Evolutionary conservation across 306 rosid genomes (phyloP).

Genomic region (Trifolium dubium): DNA sequence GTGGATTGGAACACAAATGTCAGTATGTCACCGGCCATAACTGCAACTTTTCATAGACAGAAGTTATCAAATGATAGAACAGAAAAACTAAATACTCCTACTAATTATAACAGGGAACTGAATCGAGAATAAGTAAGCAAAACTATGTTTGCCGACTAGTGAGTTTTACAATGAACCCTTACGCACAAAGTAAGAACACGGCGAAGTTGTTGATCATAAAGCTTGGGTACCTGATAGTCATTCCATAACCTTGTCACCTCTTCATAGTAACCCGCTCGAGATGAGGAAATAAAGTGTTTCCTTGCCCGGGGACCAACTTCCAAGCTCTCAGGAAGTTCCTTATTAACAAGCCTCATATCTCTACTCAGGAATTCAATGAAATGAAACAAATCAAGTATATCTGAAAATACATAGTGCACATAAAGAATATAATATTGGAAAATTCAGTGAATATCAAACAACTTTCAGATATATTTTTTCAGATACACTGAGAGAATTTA

Average conservation of each 20-base stretch:
- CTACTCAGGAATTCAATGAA: slow-evolving; percentile 69
- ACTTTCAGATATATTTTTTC: no score
- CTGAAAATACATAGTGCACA: slow-evolving; percentile 70
- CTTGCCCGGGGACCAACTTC: slow-evolving; percentile 72
- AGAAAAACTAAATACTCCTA: slow-evolving; percentile 7
- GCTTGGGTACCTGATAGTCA: slow-evolving; percentile 67
- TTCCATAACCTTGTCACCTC: slow-evolving; percentile 74
- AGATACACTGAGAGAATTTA: no score
- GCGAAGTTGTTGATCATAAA: slow-evolving; percentile 24
- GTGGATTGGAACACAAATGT: neutral
- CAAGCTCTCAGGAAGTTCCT: slow-evolving; percentile 71
- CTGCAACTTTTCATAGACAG: slow-evolving; percentile 10
- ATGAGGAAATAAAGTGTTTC: slow-evolving; percentile 82
- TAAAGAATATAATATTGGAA: no score
- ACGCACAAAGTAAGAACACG: slow-evolving; percentile 33
- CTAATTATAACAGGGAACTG: slow-evolving; percentile 1
- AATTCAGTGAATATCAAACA: no score
- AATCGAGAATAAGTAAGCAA: slow-evolving; percentile 6
- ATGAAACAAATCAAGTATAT: slow-evolving; percentile 60
- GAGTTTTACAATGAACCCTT: neutral
- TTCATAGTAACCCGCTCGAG: slow-evolving; percentile 74
- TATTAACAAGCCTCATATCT: slow-evolving; percentile 62
- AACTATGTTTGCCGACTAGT: slow-evolving; percentile 4
- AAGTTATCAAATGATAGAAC: neutral
- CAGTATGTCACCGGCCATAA: neutral